Evolutionary conservation across 2,329 filamentous ascomycete genomes (phyloP), one percentile per base, ranked within the genome.

Genomic region (Phialophora tarda): DNA sequence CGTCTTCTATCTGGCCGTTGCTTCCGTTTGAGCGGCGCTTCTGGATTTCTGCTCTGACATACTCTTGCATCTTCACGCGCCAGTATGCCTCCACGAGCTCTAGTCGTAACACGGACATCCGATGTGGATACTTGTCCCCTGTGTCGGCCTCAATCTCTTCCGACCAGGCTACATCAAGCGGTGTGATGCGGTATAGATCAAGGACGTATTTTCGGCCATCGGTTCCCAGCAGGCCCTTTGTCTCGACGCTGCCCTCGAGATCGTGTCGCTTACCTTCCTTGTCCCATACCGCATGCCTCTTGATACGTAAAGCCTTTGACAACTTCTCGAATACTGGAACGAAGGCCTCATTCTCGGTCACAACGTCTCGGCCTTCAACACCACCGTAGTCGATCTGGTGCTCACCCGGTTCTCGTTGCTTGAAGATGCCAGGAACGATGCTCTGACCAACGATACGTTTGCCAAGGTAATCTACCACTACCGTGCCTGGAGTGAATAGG

Each of bases 321-420:
- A 99, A 86, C 82, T 96, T 93, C 76, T 92, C 88, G 74, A 99
- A 99, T 10, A 92, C 85, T 30, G 90, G 82, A 0, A 88, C 88
- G 74, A 99, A 99, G 23, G 89, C 88, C 76, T 96, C 89, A 75
- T 98, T 92, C 12, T 92, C 91, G 0, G 95, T 93, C 59, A 99
- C 92, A 28, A 96, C 87, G 72, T 99, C 95, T 80, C 96, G 97
- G 71, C 96, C 95, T 77, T 99, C 95, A 34, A 98, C 95, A 71
- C 94, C 95, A 76, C 95, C 95, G 75, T 99, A 99, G 78, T 99
- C 95, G 73, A 99, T 98, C 79, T 98, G 95, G 80, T 97, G 95
- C 86, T 99, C 95, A 60, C 93, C 95, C 32, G 93, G 92, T 75
- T 98, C 95, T 41, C 94, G 89, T 82, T 98, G 95, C 83, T 97